Percentiles rank a stretch among this genome's conserved stretches.
phyloP scores from a whole-genome alignment of 345 rosid genomes.

The Linum lewisii region DNA sequence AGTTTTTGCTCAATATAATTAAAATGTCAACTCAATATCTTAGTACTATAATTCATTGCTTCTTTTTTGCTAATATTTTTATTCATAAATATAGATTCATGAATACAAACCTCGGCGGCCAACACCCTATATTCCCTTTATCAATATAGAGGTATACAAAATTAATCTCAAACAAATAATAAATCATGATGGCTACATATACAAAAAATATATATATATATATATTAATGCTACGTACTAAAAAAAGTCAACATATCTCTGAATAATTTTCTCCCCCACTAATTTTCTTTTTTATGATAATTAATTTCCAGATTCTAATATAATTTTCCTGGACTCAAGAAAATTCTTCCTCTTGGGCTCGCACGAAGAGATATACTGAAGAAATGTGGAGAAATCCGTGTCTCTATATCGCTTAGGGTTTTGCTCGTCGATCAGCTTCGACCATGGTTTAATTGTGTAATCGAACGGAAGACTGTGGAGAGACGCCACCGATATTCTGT shows the following conservation, averaged over 20 bases:
- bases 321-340: constrained; percentile 55
- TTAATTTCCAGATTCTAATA: no score
- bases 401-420: constrained; percentile 52
- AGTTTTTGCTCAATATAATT: no score
- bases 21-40: no score
- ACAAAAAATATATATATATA: no score
- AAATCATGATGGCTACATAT: neutral
- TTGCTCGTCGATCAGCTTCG: constrained; percentile 32
- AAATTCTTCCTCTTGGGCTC: constrained; percentile 74
- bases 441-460: constrained; percentile 36
- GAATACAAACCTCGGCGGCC: no score
- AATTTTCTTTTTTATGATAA: no score
- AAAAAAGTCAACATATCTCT: neutral
- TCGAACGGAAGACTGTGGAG: constrained; percentile 51
- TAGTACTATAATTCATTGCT: no score
- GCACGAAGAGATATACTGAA: constrained; percentile 45
- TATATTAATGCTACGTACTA: neutral
- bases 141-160: neutral
- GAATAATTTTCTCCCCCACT: neutral
- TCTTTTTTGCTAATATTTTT: no score
- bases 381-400: constrained; percentile 62
- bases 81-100: no score
- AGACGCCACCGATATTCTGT: constrained; percentile 70
- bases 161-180: no score
- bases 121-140: no score